Evolutionary conservation across 495 filamentous ascomycete species (phyloP).

Genomic region (Neurospora sp.): DNA sequence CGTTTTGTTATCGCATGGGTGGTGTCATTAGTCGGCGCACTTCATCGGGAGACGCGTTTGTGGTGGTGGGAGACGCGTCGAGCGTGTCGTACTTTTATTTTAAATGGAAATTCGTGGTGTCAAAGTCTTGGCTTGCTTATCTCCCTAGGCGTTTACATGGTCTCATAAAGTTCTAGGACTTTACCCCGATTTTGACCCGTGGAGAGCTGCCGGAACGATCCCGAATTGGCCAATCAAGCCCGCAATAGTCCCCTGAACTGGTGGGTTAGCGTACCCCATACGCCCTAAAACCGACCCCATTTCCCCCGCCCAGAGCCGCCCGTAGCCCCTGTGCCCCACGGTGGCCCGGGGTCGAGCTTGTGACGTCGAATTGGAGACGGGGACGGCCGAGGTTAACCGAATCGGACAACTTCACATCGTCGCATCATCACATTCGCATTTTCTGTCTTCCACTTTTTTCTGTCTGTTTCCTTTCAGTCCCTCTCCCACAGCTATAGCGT

Average conservation of each 20-base stretch:
- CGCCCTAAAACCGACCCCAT: neutral
- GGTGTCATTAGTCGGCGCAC: neutral
- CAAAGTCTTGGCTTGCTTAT: neutral
- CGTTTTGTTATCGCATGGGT: neutral
- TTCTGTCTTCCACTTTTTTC: neutral
- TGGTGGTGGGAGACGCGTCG: neutral
- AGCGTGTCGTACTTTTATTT: neutral
- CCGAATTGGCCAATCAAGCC: neutral
- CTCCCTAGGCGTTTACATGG: neutral
- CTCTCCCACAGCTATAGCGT: neutral
- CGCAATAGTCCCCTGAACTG: neutral
- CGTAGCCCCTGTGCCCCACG: neutral
- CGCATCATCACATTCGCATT: neutral
- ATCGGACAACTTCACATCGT: neutral
- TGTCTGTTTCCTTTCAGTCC: neutral
- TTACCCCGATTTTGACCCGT: neutral
- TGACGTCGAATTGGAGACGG: neutral
- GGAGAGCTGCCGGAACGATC: too few relatives aligned
- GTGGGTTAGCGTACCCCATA: neutral
- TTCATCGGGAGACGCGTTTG: neutral
- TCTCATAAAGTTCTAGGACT: neutral
- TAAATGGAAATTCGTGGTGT: neutral
- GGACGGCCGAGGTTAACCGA: conserved; percentile 34
- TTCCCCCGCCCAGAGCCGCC: neutral
- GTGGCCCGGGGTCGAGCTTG: neutral